Conservation (phyloP, 75 land plant genomes). For the Pinus tabuliformis region DNA sequence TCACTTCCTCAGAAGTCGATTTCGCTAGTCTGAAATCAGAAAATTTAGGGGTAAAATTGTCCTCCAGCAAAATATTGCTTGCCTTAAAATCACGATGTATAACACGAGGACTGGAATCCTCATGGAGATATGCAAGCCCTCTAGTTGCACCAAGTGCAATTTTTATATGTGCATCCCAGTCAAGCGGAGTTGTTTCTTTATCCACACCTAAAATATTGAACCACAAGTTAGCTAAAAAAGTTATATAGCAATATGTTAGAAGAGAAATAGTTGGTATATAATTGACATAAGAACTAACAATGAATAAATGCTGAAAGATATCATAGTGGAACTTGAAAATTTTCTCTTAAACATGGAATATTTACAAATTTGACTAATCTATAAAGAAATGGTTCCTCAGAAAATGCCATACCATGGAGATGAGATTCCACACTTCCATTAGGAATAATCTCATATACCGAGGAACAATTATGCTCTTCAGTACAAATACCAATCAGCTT, state of each 20-base stretch:
- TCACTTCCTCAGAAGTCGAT: conserved; percentile 75
- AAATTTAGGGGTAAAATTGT: conserved; percentile 93
- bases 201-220: conserved; percentile 49
- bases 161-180: conserved; percentile 88
- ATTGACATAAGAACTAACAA: neutral
- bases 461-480: conserved; percentile 60
- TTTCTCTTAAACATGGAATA: neutral
- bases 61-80: conserved; percentile 88
- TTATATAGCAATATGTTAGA: neutral
- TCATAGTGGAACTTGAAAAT: neutral
- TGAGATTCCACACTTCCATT: conserved; percentile 95
- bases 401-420: conserved; percentile 65
- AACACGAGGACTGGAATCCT: conserved; percentile 89
- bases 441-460: conserved; percentile 84
- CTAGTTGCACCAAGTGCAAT: conserved; percentile 95
- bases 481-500: conserved; percentile 82
- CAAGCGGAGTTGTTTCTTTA: conserved; percentile 63
- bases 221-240: conserved; percentile 8
- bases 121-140: conserved; percentile 91
- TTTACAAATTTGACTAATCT: neutral
- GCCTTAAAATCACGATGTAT: conserved; percentile 95
- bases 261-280: neutral
- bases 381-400: neutral
- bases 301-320: neutral
- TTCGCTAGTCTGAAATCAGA: conserved; percentile 94